These are phyloP conservation scores for Neurospora sp. DNA, from an alignment of 495 filamentous ascomycete species.

Conservation along the genomic window DNA sequence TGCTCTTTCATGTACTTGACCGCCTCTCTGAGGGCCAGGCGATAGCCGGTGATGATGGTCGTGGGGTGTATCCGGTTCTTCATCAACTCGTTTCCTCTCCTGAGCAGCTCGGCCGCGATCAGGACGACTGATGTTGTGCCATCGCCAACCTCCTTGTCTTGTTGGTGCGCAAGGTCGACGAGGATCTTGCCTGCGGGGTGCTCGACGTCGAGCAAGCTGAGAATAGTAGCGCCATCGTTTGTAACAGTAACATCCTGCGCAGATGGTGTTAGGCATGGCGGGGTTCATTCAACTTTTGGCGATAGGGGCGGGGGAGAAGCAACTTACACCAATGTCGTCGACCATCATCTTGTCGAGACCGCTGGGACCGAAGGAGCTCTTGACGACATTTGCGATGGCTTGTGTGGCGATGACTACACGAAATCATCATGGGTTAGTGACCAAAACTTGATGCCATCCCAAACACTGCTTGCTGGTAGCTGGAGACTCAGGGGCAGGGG, in stretches of 20 bases:
- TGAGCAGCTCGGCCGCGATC: constrained; percentile 90
- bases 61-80: constrained; percentile 99
- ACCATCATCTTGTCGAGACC: constrained; percentile 99
- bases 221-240: constrained; percentile 96
- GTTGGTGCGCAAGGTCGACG: constrained; percentile 93
- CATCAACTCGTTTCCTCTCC: constrained; percentile 93
- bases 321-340: constrained; percentile 87
- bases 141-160: constrained; percentile 98
- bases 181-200: constrained; percentile 98
- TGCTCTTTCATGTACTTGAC: constrained; percentile 99
- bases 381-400: constrained; percentile 96
- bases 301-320: constrained; percentile 5
- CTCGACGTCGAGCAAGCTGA: constrained; percentile 89
- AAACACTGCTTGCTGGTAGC: background rate
- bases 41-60: constrained; percentile 97
- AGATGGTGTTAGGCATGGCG: constrained; percentile 8
- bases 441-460: constrained; percentile 2
- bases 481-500: constrained; percentile 2
- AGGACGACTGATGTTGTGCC: constrained; percentile 97
- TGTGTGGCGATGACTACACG: constrained; percentile 78
- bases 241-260: constrained; percentile 92
- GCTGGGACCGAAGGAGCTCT: constrained; percentile 94
- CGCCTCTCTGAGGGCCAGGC: constrained; percentile 88
- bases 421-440: constrained; percentile 14
- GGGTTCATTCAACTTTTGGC: background rate